A percentile compares a stretch with the other conserved stretches of the same genome.
Conservation (phyloP, 148 eudicot genomes). For the Rhododendron molle region DNA sequence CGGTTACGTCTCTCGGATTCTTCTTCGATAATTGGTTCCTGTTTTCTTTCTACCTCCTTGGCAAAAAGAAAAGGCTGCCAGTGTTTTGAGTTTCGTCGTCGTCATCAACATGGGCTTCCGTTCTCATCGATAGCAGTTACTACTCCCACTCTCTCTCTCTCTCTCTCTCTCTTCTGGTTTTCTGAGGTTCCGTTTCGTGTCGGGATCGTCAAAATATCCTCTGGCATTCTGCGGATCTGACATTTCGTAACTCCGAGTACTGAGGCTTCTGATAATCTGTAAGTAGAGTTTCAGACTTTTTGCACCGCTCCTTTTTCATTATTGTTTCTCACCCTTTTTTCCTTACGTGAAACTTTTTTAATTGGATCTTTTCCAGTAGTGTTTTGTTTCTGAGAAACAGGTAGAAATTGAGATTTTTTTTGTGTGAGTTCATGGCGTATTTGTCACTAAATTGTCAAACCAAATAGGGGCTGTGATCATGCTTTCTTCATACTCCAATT, state of each 20-base stretch:
- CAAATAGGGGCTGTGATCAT: background rate
- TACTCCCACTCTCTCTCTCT: background rate
- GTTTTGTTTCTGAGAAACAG: background rate
- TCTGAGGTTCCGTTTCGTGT: background rate
- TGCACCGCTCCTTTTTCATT: background rate
- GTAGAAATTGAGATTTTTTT: background rate
- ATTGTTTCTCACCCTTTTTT: background rate
- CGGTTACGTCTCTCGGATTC: background rate
- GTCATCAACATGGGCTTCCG: conserved; percentile 6
- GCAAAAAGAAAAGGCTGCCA: background rate
- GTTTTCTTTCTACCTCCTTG: background rate
- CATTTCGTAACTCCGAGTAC: background rate
- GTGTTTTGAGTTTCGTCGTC: background rate
- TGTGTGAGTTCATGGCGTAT: background rate
- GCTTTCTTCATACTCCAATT: no score
- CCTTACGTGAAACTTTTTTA: background rate
- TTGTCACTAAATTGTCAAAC: background rate
- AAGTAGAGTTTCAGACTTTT: background rate
- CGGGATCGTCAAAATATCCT: conserved; percentile 9
- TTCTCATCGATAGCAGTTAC: background rate
- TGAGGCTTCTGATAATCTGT: background rate
- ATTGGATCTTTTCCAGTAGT: background rate
- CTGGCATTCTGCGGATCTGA: conserved; percentile 16
- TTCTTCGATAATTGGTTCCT: background rate
- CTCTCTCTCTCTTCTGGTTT: background rate